Evolutionary conservation across 2,329 filamentous ascomycete genomes (phyloP), one percentile per base, ranked within the genome.

Genomic region (Dactylellina cionopaga): DNA sequence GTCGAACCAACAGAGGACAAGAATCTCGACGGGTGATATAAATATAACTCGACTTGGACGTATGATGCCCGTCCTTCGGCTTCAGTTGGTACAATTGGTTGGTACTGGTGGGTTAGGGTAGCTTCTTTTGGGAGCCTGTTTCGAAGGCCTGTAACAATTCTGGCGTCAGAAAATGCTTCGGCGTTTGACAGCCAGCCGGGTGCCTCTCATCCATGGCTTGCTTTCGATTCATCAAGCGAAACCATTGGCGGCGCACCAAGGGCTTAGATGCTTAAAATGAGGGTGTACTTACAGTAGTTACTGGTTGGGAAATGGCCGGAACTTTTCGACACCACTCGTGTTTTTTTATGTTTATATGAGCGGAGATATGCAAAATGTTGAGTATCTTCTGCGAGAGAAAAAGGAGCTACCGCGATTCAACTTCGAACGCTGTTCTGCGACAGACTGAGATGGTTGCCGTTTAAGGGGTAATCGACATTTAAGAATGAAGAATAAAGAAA

Each of bases 91-190:
- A 35, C 31, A 35, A 35, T n/a, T n/a, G n/a, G n/a, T n/a, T 54
- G 33, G n/a, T 29, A 46, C 24, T 31, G 47, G 31, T 44, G 59
- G 47, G 60, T 39, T 65, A n/a, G n/a, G 31, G 62, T 51, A 15
- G 35, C n/a, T 19, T 25, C 37, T 2, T 19, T 39, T 5, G 24
- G n/a, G n/a, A n/a, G n/a, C n/a, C n/a, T n/a, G 19, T 49, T 29
- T 59, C 35, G 31, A 22, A 39, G 37, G 33, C 6, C 64, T 70
- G 65, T 70, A 55, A 62, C 65, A 70, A 41, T 41, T 63, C 58
- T 54, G 65, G 56, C 49, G 65, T 70, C 47, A 62, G 55, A 63
- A 47, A 35, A 43, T n/a, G n/a, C n/a, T n/a, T n/a, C n/a, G n/a
- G 35, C 33, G 65, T 70, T 70, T 70, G 65, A 70, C 65, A 70